Base-by-base conservation (phyloP, 2,329 filamentous ascomycete genomes). In the Chaetomium olivaceum region DNA sequence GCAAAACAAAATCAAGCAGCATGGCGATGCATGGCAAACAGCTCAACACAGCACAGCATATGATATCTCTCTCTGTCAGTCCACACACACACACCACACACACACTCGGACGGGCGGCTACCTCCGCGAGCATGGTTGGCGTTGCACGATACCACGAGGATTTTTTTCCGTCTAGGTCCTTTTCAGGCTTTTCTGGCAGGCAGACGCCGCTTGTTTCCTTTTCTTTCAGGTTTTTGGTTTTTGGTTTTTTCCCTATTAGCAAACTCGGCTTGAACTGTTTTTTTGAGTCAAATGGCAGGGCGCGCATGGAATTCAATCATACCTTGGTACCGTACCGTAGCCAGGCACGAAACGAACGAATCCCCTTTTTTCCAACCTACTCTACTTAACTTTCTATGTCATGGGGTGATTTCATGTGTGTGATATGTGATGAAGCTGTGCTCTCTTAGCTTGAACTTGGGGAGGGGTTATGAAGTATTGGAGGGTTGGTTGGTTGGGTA, bases 91-190 rank as follows among this genome's bases (percentile, higher is more conserved):
- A 21, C 39, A 31, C 27, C 23, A 25, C 14, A 19, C 46, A 33
- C 25, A 3, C 27, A 21, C 39, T 21, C 21, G 27, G 27, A 48
- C 23, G 21, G n/a, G 43, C n/a, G 25, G 54, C 52, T 57, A 46
- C 46, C 31, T 52, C 46, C n/a, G 29, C 48, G 36, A 66, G 64
- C 65, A 69, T 71, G 67, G 65, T 71, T 69, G 67, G 71, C 69
- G 67, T 71, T 69, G 69, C 69, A 68, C 67, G 69, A 72, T 71
- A 71, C 67, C 70, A 68, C 36, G 56, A 68, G 63, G 59, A 46
- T 21, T 48, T 58, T 61, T 50, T 56, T 54, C 43, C 14, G 31
- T 61, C 58, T 51, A 19, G 51, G 21, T 29, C 23, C 12, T 56
- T 7, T 52, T 57, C 58, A 29, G 36, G 7, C 56, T 62, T 51